phyloP scores from a whole-genome alignment of 31 red algal species.

The Asparagopsis taxiformis region DNA sequence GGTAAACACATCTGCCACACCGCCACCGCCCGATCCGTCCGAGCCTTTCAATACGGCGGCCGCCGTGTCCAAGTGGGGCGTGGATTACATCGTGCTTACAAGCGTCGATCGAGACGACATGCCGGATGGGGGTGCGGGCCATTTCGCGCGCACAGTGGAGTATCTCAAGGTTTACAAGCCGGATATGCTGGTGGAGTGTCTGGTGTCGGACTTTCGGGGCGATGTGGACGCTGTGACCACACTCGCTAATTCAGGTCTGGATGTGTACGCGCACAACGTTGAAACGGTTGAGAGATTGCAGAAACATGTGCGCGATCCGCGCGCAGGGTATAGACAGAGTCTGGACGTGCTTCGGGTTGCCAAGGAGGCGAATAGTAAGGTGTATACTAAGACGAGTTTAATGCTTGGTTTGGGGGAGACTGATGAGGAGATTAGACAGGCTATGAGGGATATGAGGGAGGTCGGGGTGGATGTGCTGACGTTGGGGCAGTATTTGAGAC shows the following conservation, averaged over 20 bases:
- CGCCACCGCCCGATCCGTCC: slow-evolving; percentile 63
- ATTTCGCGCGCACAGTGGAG: slow-evolving; percentile 85
- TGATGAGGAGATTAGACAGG: slow-evolving; percentile 72
- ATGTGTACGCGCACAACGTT: slow-evolving; percentile 97
- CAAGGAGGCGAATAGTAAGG: slow-evolving; percentile 25
- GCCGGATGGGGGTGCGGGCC: slow-evolving; percentile 86
- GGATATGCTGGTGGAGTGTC: slow-evolving; percentile 81
- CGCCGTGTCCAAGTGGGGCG: slow-evolving; percentile 79
- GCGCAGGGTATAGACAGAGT: slow-evolving; percentile 86
- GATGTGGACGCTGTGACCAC: slow-evolving; percentile 49
- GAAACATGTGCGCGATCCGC: slow-evolving; percentile 72
- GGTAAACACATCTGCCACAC: slow-evolving; percentile 64
- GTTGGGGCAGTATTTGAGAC: slow-evolving; percentile 95
- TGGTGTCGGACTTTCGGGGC: slow-evolving; percentile 91
- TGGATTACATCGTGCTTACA: slow-evolving; percentile 95
- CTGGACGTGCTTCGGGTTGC: slow-evolving; percentile 59
- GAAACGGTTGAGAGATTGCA: slow-evolving; percentile 93
- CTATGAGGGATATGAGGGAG: slow-evolving; percentile 69
- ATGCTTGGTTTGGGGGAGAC: slow-evolving; percentile 99
- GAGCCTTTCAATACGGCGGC: slow-evolving; percentile 90
- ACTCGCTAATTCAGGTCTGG: slow-evolving; percentile 72
- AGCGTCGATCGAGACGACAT: slow-evolving; percentile 97
- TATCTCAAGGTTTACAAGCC: slow-evolving; percentile 62
- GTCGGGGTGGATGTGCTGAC: slow-evolving; percentile 93
- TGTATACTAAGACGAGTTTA: slow-evolving; percentile 87